phyloP scores from a whole-genome alignment of 2,329 filamentous ascomycete genomes.

The Penicillium sp. region DNA sequence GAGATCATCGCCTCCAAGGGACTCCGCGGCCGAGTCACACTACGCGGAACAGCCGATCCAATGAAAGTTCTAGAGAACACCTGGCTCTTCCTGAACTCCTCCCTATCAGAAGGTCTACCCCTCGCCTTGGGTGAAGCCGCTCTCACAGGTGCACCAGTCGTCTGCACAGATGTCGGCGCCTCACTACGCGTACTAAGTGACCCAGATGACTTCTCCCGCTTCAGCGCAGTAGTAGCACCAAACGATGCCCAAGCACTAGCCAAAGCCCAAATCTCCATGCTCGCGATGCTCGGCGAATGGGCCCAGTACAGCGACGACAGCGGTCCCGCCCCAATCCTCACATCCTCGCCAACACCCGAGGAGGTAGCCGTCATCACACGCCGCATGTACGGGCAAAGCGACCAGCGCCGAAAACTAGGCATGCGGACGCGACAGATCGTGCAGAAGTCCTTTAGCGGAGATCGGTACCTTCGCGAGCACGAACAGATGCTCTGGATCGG shows the following conservation, averaged over 20 bases:
- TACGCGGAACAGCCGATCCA: conserved; percentile 56
- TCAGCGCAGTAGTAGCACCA: conserved; percentile 60
- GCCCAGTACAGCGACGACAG: conserved; percentile 54
- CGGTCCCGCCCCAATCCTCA: conserved; percentile 41
- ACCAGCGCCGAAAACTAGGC: conserved; percentile 54
- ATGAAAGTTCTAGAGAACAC: conserved; percentile 53
- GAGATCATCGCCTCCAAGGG: conserved; percentile 56
- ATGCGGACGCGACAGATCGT: conserved; percentile 57
- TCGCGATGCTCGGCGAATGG: conserved; percentile 61
- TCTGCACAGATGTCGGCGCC: conserved; percentile 42
- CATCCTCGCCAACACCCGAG: conserved; percentile 46
- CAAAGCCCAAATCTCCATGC: conserved; percentile 58
- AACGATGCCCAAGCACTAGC: conserved; percentile 60
- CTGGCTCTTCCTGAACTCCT: conserved; percentile 53
- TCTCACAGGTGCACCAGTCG: conserved; percentile 44
- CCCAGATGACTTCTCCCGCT: conserved; percentile 47
- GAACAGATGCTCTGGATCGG: conserved; percentile 57
- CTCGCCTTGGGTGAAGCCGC: conserved; percentile 47
- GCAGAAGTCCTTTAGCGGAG: conserved; percentile 56
- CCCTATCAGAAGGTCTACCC: conserved; percentile 44
- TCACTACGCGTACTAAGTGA: conserved; percentile 41
- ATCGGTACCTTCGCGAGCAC: conserved; percentile 58
- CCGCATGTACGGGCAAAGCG: conserved; percentile 58
- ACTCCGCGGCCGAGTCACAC: conserved; percentile 48
- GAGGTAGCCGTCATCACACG: conserved; percentile 53